phyloP scores from a whole-genome alignment of 352 stramenopile genomes.

The Phytophthora nicotianae region DNA sequence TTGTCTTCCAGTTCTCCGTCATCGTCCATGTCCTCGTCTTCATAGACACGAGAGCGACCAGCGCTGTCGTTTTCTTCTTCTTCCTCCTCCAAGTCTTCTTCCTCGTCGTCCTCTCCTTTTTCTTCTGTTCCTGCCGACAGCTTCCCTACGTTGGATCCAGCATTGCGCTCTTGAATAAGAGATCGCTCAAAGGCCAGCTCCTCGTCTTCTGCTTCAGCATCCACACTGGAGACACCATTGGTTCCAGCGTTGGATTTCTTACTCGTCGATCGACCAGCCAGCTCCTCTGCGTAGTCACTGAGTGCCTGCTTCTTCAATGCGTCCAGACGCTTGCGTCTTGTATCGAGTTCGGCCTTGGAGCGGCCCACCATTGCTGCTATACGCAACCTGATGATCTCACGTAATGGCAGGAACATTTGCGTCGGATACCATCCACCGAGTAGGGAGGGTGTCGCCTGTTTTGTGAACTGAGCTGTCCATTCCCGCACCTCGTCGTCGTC shows the following conservation, averaged over 20 bases:
- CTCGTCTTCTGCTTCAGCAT: constrained; percentile 31
- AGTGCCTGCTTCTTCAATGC: constrained; percentile 77
- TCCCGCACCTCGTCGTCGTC: constrained; percentile 63
- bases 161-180: constrained; percentile 33
- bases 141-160: constrained; percentile 18
- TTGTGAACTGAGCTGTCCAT: constrained; percentile 59
- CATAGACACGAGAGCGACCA: constrained; percentile 22
- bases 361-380: constrained; percentile 76
- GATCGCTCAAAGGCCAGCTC: constrained; percentile 50
- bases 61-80: constrained; percentile 36
- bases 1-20: constrained; percentile 17
- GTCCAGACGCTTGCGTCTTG: constrained; percentile 68
- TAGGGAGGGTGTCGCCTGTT: constrained; percentile 53
- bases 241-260: constrained; percentile 23
- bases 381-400: constrained; percentile 76
- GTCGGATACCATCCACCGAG: constrained; percentile 80
- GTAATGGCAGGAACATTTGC: constrained; percentile 80
- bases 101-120: constrained; percentile 45
- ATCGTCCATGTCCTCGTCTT: constrained; percentile 36
- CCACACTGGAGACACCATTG: constrained; percentile 1
- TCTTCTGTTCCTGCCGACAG: constrained; percentile 12
- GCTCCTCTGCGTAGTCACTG: constrained; percentile 58
- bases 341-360: constrained; percentile 70
- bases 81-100: constrained; percentile 39
- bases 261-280: constrained; percentile 26